Base-by-base conservation (phyloP, 1,284 basidiomycete species). In the Puccinia polysora region DNA sequence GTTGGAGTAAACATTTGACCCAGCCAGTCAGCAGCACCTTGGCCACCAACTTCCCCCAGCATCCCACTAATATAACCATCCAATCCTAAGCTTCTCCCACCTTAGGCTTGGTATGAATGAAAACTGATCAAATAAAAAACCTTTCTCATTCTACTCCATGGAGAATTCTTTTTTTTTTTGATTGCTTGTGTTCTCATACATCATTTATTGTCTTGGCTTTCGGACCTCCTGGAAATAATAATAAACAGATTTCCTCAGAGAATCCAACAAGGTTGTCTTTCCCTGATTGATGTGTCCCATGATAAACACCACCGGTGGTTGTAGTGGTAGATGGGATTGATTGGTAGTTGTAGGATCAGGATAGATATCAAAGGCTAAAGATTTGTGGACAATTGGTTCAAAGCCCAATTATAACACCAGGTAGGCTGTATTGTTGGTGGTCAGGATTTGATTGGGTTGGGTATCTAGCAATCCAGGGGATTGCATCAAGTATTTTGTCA, bases 261-360 rank as follows among this genome's bases (percentile, higher is more conserved):
- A 89, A 79, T 99, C 96, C 2, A 99, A 84, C 15, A 99, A 84
- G 0, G 94, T 97, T 0, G 96, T 99, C 82, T 98, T 99, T 64
- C 96, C 96, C 79, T 99, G 96, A 80, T 99, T 96, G 75, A 98
- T 96, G 79, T 98, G 96, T 0, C 96, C 96, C 90, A 98, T 98
- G 78, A 99, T 97, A 2, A 94, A 93, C 10, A 98, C 90, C 18
- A 95, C 85, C 0, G 94, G 92, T 4, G 92, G 90, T 1, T 92
- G 87, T 32, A 83, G 80, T 3, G 87, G 87, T 32, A 89, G 82
- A 2, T 80, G 80, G 18, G 84, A 82, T 1, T 82, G 81, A 73
- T 87, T 81, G n/a, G 83, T 79, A 77, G 84, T 82, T 0, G 83
- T 81, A n/a, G 85, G 82, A n/a, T 87, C 86, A 34, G 91, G 87